These are phyloP conservation scores for Diaporthe sp. DNA, from an alignment of 2,329 filamentous ascomycete species.

Conservation along the genomic window DNA sequence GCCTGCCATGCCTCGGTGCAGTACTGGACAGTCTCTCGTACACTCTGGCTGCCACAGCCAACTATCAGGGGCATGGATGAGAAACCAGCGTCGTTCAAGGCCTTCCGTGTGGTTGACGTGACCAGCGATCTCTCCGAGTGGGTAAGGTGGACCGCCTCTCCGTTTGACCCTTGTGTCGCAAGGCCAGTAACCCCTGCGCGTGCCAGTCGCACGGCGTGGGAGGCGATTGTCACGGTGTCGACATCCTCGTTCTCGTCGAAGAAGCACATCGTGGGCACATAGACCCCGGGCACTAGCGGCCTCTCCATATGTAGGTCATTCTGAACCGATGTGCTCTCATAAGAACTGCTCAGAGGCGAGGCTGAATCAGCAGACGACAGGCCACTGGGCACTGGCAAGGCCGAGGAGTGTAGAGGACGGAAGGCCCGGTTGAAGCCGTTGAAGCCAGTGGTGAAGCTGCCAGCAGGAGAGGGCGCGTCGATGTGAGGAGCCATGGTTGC, in stretches of 20 bases:
- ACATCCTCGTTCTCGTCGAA: constrained; percentile 77
- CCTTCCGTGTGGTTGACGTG: constrained; percentile 77
- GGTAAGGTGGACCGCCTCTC: constrained; percentile 84
- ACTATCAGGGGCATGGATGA: constrained; percentile 79
- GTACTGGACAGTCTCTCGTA: constrained; percentile 77
- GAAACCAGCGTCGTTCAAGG: constrained; percentile 77
- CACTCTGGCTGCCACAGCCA: constrained; percentile 81
- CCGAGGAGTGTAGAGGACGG: constrained; percentile 50
- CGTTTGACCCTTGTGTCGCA: constrained; percentile 85
- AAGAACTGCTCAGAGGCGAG: constrained; percentile 58
- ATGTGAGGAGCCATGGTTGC: constrained; percentile 61
- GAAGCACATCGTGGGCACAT: constrained; percentile 82
- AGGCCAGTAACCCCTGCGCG: constrained; percentile 80
- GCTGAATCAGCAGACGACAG: constrained; percentile 49
- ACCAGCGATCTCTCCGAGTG: constrained; percentile 78
- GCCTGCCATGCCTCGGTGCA: constrained; percentile 77
- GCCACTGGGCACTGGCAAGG: constrained; percentile 47
- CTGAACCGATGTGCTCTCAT: constrained; percentile 55
- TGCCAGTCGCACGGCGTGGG: constrained; percentile 77
- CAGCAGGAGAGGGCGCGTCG: constrained; percentile 60
- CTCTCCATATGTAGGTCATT: constrained; percentile 51
- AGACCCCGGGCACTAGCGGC: constrained; percentile 67
- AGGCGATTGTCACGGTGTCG: constrained; percentile 72
- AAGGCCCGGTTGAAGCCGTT: constrained; percentile 50
- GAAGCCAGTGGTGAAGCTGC: constrained; percentile 59